Evolutionary conservation across 2,329 filamentous ascomycete species (phyloP).

Genomic region (Teratosphaeria epicoccoides): DNA sequence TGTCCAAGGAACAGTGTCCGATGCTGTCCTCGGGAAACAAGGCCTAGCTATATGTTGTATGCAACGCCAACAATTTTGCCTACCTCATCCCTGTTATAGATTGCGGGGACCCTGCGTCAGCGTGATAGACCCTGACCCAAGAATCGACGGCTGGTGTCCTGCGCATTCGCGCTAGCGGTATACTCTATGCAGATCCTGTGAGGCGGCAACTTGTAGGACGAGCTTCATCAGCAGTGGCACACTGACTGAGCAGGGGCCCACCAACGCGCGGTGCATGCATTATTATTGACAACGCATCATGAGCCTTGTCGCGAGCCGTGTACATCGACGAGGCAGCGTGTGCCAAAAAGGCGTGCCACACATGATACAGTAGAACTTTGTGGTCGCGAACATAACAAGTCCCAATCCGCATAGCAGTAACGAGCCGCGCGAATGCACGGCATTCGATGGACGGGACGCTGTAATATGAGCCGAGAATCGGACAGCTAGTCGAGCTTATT

Average conservation of each 20-base stretch:
- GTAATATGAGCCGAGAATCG: not conserved
- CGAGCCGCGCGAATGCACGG: not conserved
- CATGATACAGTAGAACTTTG: no score
- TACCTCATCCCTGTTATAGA: not conserved
- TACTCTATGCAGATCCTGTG: not conserved
- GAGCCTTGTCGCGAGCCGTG: not conserved
- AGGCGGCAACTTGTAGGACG: not conserved
- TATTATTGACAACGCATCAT: not conserved
- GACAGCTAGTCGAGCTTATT: not conserved
- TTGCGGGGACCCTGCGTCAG: constrained; percentile 6
- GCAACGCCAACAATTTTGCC: no score
- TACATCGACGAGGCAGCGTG: not conserved
- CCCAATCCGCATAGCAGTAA: not conserved
- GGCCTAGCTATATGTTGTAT: not conserved
- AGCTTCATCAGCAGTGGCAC: not conserved
- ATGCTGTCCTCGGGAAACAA: not conserved
- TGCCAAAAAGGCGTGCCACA: no score
- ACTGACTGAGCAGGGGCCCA: not conserved
- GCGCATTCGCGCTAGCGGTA: not conserved
- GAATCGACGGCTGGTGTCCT: not conserved
- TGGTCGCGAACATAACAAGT: not conserved
- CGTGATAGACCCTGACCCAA: not conserved
- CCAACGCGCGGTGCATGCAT: not conserved
- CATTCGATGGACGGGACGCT: not conserved
- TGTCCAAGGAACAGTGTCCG: no score